A percentile compares a stretch with the other conserved stretches of the same genome.
phyloP scores from a whole-genome alignment of 1,284 basidiomycete genomes.

The Puccinia hordei region DNA sequence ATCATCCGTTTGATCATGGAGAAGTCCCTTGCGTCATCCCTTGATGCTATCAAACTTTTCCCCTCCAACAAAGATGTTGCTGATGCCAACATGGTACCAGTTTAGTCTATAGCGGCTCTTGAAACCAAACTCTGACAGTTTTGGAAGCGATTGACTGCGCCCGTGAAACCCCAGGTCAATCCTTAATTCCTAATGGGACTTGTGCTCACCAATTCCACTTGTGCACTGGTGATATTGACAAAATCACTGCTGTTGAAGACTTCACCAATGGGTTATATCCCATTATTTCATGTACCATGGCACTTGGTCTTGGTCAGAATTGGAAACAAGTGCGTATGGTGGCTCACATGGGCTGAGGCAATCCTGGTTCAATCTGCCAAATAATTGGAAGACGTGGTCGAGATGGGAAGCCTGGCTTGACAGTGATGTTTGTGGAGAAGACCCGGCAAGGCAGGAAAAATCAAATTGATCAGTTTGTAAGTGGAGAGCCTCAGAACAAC shows the following conservation, averaged over 20 bases:
- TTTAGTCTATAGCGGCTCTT: neutral
- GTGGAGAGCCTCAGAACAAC: neutral
- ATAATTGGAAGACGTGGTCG: constrained; percentile 10
- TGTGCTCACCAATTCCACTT: constrained; percentile 7
- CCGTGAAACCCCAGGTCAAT: neutral
- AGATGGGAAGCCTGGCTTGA: neutral
- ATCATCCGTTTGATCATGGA: neutral
- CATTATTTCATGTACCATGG: constrained; percentile 22
- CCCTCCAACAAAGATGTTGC: neutral
- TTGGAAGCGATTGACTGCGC: constrained; percentile 6
- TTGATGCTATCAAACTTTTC: neutral
- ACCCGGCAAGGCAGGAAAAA: neutral
- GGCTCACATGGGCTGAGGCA: neutral
- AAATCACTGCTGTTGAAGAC: neutral
- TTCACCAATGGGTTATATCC: neutral
- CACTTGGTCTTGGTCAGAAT: constrained; percentile 7
- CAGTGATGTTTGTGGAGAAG: constrained; percentile 16
- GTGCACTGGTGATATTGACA: constrained; percentile 7
- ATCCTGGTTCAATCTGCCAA: constrained; percentile 7
- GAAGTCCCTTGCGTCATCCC: neutral
- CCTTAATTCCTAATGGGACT: neutral
- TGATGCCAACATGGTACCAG: neutral
- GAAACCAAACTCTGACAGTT: neutral
- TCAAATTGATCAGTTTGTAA: neutral
- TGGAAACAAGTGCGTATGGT: constrained; percentile 1